Percentiles rank a stretch among this genome's conserved stretches.
Conservation (phyloP, 2,329 filamentous ascomycete species). For the Xylaria sp. region DNA sequence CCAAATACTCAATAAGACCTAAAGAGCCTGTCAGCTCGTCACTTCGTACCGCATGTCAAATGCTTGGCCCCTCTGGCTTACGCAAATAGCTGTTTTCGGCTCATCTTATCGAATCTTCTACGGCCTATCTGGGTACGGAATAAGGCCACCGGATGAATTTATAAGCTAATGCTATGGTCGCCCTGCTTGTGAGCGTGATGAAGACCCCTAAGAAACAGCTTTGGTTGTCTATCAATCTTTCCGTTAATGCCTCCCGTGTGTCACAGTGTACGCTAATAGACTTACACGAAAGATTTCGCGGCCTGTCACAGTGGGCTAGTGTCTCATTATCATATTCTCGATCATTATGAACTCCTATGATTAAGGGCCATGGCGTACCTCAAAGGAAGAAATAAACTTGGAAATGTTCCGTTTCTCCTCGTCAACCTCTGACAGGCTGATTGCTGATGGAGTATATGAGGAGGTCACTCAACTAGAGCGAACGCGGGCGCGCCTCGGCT, state of each 20-base stretch:
- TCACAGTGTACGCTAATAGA: neutral
- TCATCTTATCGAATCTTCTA: neutral
- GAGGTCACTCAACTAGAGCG: neutral
- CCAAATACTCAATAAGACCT: neutral
- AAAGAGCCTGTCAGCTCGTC: slow-evolving; percentile 20
- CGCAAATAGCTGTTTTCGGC: neutral
- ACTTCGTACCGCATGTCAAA: slow-evolving; percentile 6
- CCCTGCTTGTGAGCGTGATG: neutral
- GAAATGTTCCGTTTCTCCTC: slow-evolving; percentile 17
- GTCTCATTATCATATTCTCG: slow-evolving; percentile 1
- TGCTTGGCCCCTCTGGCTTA: neutral
- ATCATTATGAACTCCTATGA: neutral
- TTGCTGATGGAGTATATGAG: slow-evolving; percentile 18
- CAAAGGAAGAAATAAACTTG: slow-evolving; percentile 15
- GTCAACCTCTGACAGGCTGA: slow-evolving; percentile 32
- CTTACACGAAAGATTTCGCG: neutral
- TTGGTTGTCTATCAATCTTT: neutral
- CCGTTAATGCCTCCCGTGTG: slow-evolving; percentile 14
- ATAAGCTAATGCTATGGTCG: slow-evolving; percentile 2
- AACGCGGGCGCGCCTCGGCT: slow-evolving; percentile 13
- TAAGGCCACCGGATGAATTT: slow-evolving; percentile 5
- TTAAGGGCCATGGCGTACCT: neutral
- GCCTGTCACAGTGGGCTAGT: neutral
- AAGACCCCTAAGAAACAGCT: neutral
- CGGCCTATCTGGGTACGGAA: slow-evolving; percentile 10